A percentile compares a stretch with the other conserved stretches of the same genome.
These are phyloP conservation scores for Paraconiothyrium sp. DNA, from an alignment of 2,329 filamentous ascomycete species.

Conservation along the genomic window DNA sequence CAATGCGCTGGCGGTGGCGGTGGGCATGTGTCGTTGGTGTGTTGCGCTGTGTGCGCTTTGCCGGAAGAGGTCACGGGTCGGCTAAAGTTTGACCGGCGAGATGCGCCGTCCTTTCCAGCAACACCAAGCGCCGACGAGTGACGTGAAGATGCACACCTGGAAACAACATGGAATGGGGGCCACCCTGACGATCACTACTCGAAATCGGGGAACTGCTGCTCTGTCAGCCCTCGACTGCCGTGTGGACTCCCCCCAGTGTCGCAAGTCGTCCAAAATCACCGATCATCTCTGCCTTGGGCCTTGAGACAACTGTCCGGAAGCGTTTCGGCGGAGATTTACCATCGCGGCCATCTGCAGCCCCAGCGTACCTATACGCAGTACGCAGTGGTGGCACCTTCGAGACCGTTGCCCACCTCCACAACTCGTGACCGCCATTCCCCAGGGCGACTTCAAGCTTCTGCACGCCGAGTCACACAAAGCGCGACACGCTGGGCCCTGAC, in stretches of 20 bases:
- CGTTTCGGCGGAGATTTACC: constrained; percentile 12
- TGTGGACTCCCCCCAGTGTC: constrained; percentile 22
- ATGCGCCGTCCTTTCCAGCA: constrained; percentile 3
- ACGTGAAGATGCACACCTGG: constrained; percentile 8
- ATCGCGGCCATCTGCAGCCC: constrained; percentile 6
- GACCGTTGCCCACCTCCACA: constrained; percentile 2
- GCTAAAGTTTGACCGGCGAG: constrained; percentile 17
- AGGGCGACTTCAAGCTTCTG: constrained; percentile 17
- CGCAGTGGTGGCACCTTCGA: constrained; percentile 2
- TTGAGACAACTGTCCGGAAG: constrained; percentile 9
- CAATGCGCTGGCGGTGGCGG: constrained; percentile 8
- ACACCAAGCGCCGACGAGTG: not conserved
- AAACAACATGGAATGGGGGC: constrained; percentile 22
- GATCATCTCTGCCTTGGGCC: constrained; percentile 18
- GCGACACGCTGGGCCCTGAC: constrained; percentile 13
- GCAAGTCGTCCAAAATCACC: constrained; percentile 19
- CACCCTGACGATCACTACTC: constrained; percentile 26
- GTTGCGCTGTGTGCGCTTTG: constrained; percentile 7
- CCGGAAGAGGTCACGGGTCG: constrained; percentile 14
- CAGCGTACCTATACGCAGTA: not conserved
- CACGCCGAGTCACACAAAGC: constrained; percentile 12
- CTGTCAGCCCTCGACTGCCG: constrained; percentile 29
- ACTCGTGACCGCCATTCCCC: constrained; percentile 8
- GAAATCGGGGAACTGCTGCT: constrained; percentile 19
- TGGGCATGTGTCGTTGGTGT: constrained; percentile 4